Evolutionary conservation across 164 flowering plant genomes (phyloP).

Genomic region (Liriodendron chinense): DNA sequence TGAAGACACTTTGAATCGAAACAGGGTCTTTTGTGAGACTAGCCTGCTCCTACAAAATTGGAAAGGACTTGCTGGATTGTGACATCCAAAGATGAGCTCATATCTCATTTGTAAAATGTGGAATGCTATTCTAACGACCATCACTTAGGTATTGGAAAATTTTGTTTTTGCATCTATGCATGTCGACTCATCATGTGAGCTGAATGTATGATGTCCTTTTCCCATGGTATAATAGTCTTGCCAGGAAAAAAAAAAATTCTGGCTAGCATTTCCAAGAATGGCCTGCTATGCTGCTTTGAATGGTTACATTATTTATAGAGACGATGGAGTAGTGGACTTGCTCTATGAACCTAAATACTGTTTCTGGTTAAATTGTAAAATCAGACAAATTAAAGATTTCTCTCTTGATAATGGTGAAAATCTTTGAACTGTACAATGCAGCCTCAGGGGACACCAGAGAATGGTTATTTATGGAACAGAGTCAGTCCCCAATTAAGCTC

Average conservation of each 20-base stretch:
- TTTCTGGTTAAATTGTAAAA: constrained; percentile 2
- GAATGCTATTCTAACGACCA: too few species aligned
- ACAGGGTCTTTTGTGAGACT: too few species aligned
- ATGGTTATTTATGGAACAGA: constrained; percentile 88
- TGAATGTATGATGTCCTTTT: too few species aligned
- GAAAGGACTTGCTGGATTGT: too few species aligned
- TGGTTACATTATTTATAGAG: neutral
- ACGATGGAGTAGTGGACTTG: neutral
- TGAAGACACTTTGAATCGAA: too few species aligned
- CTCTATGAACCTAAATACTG: neutral
- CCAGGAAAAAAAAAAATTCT: neutral
- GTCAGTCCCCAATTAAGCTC: constrained; percentile 96
- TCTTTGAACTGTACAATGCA: constrained; percentile 31
- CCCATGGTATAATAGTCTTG: too few species aligned
- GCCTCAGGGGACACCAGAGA: constrained; percentile 92
- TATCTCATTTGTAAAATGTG: too few species aligned
- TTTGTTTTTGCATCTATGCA: too few species aligned
- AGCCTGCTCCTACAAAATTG: too few species aligned
- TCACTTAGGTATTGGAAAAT: too few species aligned
- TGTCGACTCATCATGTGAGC: too few species aligned
- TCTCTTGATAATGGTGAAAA: neutral
- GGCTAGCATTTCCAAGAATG: neutral
- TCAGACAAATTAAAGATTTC: neutral
- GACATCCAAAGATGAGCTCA: too few species aligned
- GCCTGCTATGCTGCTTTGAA: neutral